Evolutionary conservation across 2,329 filamentous ascomycete species (phyloP).

Genomic region (Fusarium bactridioides): DNA sequence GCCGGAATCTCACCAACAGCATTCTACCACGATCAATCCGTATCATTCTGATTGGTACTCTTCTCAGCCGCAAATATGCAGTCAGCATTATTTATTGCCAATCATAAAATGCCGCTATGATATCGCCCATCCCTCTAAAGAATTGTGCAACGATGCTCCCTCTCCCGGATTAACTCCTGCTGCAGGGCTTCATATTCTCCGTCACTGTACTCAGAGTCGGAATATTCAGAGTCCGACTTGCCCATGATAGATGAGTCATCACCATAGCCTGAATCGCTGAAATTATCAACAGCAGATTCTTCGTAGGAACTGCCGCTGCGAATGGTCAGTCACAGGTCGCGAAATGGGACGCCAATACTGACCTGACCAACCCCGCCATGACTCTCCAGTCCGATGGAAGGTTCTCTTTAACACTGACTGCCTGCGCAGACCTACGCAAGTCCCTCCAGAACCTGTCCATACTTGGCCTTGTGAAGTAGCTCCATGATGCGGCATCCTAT

Average conservation of each 20-base stretch:
- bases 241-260: neutral
- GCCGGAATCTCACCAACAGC: neutral
- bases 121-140: neutral
- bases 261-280: neutral
- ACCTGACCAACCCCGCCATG: neutral
- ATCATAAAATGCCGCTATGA: too few relatives aligned
- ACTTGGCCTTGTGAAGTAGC: neutral
- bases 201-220: neutral
- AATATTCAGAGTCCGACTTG: neutral
- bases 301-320: neutral
- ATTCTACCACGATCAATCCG: neutral
- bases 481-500: neutral
- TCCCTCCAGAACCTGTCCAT: neutral
- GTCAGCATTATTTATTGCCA: neutral
- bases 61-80: neutral
- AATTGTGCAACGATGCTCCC: neutral
- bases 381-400: neutral
- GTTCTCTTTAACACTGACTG: neutral
- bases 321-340: too few relatives aligned
- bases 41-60: neutral
- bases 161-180: neutral
- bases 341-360: neutral
- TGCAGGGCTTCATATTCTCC: neutral
- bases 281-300: neutral
- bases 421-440: neutral